Evolutionary conservation across 495 filamentous ascomycete genomes (phyloP).

Genomic region (Penicillium waksmanii): DNA sequence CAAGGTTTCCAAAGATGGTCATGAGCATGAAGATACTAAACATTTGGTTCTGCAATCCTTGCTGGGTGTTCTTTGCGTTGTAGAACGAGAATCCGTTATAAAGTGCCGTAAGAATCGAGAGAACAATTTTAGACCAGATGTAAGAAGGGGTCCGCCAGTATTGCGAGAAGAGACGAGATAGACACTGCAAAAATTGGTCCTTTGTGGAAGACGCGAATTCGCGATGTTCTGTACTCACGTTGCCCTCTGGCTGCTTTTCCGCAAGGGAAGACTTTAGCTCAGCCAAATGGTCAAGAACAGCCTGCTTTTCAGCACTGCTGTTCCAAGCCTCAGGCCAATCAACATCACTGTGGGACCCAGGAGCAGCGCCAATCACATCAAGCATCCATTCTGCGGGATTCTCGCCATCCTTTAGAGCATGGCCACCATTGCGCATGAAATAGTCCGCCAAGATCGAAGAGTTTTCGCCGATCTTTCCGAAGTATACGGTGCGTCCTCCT

Average conservation of each 20-base stretch:
- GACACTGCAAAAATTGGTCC: slow-evolving; percentile 51
- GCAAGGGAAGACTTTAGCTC: slow-evolving; percentile 58
- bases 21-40: slow-evolving; percentile 19
- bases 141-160: slow-evolving; percentile 80
- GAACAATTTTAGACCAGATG: not conserved
- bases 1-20: slow-evolving; percentile 10
- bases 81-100: slow-evolving; percentile 31
- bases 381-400: slow-evolving; percentile 93
- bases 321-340: slow-evolving; percentile 85
- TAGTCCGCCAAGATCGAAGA: slow-evolving; percentile 69
- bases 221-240: slow-evolving; percentile 36
- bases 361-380: slow-evolving; percentile 87
- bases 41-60: slow-evolving; percentile 16
- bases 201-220: slow-evolving; percentile 56
- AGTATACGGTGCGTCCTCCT: slow-evolving; percentile 74
- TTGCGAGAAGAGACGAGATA: slow-evolving; percentile 74
- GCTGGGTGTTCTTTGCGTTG: slow-evolving; percentile 13
- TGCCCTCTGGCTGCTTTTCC: slow-evolving; percentile 44
- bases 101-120: not conserved
- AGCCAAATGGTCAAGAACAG: slow-evolving; percentile 66
- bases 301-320: slow-evolving; percentile 66
- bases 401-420: slow-evolving; percentile 65
- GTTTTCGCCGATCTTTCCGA: slow-evolving; percentile 79
- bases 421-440: slow-evolving; percentile 74
- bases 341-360: slow-evolving; percentile 69